These are phyloP conservation scores for Datisca glomerata DNA, from an alignment of 306 rosid genomes.

Conservation along the genomic window DNA sequence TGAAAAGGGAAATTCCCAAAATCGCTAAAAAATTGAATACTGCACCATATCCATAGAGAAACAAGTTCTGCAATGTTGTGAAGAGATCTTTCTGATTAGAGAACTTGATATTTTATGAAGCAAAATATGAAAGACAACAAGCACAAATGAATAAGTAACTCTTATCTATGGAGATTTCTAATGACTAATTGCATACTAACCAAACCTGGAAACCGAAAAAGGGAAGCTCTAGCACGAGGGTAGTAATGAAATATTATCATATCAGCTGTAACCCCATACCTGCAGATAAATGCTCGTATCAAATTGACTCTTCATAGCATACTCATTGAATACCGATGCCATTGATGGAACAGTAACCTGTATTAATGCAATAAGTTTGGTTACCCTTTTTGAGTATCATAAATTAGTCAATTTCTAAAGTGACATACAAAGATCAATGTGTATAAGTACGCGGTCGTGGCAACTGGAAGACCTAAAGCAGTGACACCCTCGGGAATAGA, in stretches of 20 bases:
- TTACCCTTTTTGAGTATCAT: no score
- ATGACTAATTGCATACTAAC: no score
- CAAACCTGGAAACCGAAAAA: no score
- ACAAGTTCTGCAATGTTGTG: slow-evolving; percentile 69
- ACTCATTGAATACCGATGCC: slow-evolving; percentile 98
- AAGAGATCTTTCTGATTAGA: no score
- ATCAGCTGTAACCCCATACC: slow-evolving; percentile 30
- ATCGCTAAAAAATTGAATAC: slow-evolving; percentile 34
- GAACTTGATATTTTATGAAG: no score
- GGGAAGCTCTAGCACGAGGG: no score
- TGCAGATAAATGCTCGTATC: slow-evolving; percentile 99
- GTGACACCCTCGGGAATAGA: slow-evolving; percentile 70
- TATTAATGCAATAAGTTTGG: slow-evolving; percentile 12
- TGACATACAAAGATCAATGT: slow-evolving; percentile 62
- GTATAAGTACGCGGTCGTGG: slow-evolving; percentile 79
- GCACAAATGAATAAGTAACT: no score
- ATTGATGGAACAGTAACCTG: slow-evolving; percentile 95
- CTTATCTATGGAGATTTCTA: no score
- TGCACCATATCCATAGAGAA: slow-evolving; percentile 94
- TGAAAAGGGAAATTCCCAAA: slow-evolving; percentile 6
- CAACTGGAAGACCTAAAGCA: slow-evolving; percentile 63
- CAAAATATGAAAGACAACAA: no score
- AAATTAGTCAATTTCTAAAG: not conserved
- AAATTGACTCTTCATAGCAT: slow-evolving; percentile 97
- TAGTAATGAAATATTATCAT: not conserved